Percentiles rank a stretch among this genome's conserved stretches.
Evolutionary conservation across 208 protist genomes (phyloP).

Genomic region (Trypanosoma conorhini): DNA sequence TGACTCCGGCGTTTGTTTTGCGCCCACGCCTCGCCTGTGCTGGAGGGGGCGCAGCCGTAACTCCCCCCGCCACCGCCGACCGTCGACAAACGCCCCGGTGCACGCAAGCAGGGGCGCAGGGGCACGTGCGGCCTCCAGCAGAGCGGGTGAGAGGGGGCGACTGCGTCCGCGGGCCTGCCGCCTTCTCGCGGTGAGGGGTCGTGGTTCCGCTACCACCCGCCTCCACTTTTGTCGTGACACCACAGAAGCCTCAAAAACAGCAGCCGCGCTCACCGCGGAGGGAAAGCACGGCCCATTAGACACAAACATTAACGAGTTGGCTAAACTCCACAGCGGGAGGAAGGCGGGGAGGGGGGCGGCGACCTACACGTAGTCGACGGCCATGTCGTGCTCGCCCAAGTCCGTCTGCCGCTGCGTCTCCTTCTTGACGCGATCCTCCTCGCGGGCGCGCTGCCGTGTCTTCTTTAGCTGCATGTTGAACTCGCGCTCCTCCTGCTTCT

Average conservation of each 20-base stretch:
- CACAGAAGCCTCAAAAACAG: neutral
- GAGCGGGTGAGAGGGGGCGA: no score
- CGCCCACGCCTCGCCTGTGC: no score
- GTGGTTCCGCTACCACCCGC: neutral
- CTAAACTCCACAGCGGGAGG: no score
- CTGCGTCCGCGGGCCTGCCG: neutral
- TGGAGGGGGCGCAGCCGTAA: no score
- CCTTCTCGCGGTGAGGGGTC: neutral
- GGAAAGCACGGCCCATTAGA: neutral
- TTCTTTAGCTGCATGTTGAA: conserved; percentile 35
- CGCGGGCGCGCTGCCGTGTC: conserved; percentile 30
- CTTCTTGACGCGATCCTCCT: conserved; percentile 42
- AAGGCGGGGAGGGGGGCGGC: neutral
- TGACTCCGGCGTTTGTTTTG: no score
- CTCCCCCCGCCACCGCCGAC: no score
- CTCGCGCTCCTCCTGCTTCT: conserved; percentile 34
- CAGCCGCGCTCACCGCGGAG: neutral
- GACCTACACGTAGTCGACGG: conserved; percentile 47
- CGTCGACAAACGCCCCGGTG: neutral
- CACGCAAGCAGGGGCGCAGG: neutral
- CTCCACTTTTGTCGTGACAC: no score
- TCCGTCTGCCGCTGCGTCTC: conserved; percentile 29
- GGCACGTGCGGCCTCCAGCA: no score
- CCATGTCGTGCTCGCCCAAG: conserved; percentile 40
- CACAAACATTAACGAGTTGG: no score